phyloP scores from a whole-genome alignment of 441 rosid species.

The Gossypium gossypioides region DNA sequence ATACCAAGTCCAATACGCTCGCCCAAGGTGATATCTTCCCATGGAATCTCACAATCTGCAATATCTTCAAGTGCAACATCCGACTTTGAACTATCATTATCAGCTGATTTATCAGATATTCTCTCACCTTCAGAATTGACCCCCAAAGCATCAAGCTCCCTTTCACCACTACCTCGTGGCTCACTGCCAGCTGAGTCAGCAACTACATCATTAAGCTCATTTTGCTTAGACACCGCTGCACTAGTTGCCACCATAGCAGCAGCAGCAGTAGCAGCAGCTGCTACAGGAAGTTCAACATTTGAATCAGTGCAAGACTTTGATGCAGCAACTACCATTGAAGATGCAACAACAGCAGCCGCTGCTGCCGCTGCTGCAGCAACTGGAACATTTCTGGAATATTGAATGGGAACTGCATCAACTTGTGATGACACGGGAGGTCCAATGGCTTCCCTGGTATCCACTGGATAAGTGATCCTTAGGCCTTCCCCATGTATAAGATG shows the following conservation, averaged over 20 bases:
- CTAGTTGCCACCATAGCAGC: constrained; percentile 88
- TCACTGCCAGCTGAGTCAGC: constrained; percentile 39
- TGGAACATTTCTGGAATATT: constrained; percentile 54
- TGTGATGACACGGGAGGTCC: constrained; percentile 32
- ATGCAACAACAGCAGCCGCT: constrained; percentile 92
- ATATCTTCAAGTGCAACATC: constrained; percentile 66
- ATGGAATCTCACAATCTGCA: constrained; percentile 80
- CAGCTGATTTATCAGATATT: constrained; percentile 52
- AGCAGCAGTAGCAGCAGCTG: constrained; percentile 96
- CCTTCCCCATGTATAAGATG: constrained; percentile 34
- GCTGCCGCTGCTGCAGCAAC: constrained; percentile 81
- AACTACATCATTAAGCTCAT: constrained; percentile 55
- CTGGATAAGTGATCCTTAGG: constrained; percentile 21
- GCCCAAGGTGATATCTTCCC: constrained; percentile 84
- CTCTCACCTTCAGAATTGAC: constrained; percentile 54
- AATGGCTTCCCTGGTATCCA: constrained; percentile 32
- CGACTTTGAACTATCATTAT: constrained; percentile 55
- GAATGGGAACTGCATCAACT: constrained; percentile 38
- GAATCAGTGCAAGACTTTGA: constrained; percentile 55
- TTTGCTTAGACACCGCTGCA: constrained; percentile 69
- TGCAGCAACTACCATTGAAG: constrained; percentile 91
- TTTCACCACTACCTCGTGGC: constrained; percentile 38
- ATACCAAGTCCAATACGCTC: constrained; percentile 98
- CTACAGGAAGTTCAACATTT: constrained; percentile 71
- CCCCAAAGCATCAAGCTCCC: constrained; percentile 29